A percentile compares a stretch with the other conserved stretches of the same genome.
Evolutionary conservation across 192 early-diverging fungal genomes (phyloP).

Genomic region (Coemansia sp.): DNA sequence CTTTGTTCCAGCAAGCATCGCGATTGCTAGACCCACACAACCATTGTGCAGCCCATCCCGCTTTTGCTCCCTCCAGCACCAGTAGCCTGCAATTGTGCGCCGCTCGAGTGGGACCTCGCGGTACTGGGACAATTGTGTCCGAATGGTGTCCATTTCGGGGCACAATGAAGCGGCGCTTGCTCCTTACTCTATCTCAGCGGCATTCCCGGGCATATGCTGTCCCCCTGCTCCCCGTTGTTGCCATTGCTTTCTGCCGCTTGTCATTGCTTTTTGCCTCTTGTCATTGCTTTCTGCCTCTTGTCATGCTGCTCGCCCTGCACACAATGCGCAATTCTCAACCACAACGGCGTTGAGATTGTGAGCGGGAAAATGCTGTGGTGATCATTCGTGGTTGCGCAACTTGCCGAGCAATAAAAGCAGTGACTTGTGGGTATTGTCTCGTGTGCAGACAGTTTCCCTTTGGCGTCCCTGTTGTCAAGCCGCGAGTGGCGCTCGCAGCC

Average conservation of each 20-base stretch:
- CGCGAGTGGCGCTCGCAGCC: conserved; percentile 6
- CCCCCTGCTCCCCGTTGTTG: conserved; percentile 3
- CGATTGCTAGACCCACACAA: conserved; percentile 2
- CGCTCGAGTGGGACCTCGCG: not conserved
- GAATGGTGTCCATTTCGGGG: not conserved
- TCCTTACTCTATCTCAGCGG: conserved; percentile 1
- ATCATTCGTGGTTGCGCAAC: not conserved
- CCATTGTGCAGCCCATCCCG: conserved; percentile 10
- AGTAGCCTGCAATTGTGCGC: conserved; percentile 6
- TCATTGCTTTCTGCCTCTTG: too few relatives aligned
- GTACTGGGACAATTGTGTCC: too few relatives aligned
- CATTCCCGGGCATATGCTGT: not conserved
- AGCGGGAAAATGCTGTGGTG: not conserved
- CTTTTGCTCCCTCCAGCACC: not conserved
- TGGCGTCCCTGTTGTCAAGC: not conserved
- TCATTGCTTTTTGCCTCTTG: not conserved
- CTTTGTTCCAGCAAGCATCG: conserved; percentile 5
- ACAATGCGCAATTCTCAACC: not conserved
- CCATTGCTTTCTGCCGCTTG: not conserved
- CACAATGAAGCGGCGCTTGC: conserved; percentile 1
- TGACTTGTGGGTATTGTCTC: conserved; percentile 7
- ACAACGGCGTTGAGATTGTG: conserved; percentile 3
- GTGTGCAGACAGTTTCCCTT: not conserved
- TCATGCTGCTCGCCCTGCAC: not conserved
- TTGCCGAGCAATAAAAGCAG: conserved; percentile 3